Conservation (phyloP, 805 yeast genomes). For the Candida vaughaniae region DNA sequence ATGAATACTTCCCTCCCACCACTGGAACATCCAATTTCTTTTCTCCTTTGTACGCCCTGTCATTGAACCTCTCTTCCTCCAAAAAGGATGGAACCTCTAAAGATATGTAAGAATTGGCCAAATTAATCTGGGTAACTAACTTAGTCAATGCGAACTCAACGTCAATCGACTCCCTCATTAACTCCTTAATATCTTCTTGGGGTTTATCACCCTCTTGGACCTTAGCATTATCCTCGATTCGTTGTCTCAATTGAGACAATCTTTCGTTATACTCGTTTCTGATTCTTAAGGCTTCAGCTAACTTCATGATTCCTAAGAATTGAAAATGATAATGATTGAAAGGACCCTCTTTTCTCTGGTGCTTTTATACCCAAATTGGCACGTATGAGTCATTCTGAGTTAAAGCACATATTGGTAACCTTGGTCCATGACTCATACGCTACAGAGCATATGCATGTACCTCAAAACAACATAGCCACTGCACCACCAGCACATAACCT, state of each 20-base stretch:
- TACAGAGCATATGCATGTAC: too few species aligned
- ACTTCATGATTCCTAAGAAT: constrained; percentile 11
- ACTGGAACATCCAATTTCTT: background rate
- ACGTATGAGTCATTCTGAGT: too few species aligned
- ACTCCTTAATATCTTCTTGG: constrained; percentile 3
- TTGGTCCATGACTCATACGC: too few species aligned
- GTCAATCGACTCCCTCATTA: constrained; percentile 3
- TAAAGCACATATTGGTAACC: too few species aligned
- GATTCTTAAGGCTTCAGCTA: constrained; percentile 15
- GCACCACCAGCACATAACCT: too few species aligned
- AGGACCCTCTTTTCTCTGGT: too few species aligned
- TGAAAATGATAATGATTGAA: too few species aligned
- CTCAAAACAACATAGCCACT: too few species aligned
- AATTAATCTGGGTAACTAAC: constrained; percentile 9
- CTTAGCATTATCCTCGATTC: constrained; percentile 10
- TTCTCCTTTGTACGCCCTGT: background rate
- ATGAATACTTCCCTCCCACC: constrained; percentile 2
- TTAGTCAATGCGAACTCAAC: constrained; percentile 7
- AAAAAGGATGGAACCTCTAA: constrained; percentile 12
- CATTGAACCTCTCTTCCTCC: background rate
- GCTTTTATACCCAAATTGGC: too few species aligned
- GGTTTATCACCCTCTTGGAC: constrained; percentile 14
- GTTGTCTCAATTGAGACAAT: constrained; percentile 5
- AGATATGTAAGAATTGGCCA: constrained; percentile 8
- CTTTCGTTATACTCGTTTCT: constrained; percentile 11